phyloP scores from a whole-genome alignment of 371 early-diverging fungal species.

The Mortierella sp. region DNA sequence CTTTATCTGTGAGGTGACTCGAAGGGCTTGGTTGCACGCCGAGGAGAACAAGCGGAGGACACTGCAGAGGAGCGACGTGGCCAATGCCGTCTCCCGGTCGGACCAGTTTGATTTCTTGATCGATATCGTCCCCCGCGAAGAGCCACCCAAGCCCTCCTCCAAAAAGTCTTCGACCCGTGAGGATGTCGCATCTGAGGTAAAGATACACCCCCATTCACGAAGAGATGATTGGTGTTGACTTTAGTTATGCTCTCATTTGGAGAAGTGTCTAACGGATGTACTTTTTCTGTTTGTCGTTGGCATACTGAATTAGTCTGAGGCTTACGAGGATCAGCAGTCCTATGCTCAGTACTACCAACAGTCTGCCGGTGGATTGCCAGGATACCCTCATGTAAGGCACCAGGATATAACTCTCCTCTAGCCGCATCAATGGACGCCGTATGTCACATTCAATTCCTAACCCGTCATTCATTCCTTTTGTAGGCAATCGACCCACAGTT shows the following conservation, averaged over 20 bases:
- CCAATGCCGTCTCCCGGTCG: slow-evolving; percentile 81
- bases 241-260: not conserved
- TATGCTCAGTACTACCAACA: slow-evolving; percentile 41
- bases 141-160: slow-evolving; percentile 62
- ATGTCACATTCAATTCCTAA: not conserved
- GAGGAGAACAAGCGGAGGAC: slow-evolving; percentile 95
- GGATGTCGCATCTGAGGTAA: slow-evolving; percentile 29
- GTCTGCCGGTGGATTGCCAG: slow-evolving; percentile 29
- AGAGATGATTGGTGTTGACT: not conserved
- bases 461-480: not conserved
- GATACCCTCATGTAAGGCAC: slow-evolving; percentile 32
- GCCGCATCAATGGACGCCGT: not conserved
- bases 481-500: slow-evolving; percentile 44
- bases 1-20: slow-evolving; percentile 92
- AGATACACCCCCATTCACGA: slow-evolving; percentile 36
- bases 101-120: slow-evolving; percentile 95
- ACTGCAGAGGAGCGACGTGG: slow-evolving; percentile 87
- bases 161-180: slow-evolving; percentile 36
- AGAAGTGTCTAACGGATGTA: not conserved
- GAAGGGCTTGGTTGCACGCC: slow-evolving; percentile 92
- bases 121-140: slow-evolving; percentile 90
- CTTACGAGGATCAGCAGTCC: slow-evolving; percentile 22
- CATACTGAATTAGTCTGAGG: slow-evolving; percentile 13
- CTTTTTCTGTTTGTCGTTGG: not conserved
- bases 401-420: not conserved